These are phyloP conservation scores for Senna tora DNA, from an alignment of 306 rosid genomes.

Conservation along the genomic window DNA sequence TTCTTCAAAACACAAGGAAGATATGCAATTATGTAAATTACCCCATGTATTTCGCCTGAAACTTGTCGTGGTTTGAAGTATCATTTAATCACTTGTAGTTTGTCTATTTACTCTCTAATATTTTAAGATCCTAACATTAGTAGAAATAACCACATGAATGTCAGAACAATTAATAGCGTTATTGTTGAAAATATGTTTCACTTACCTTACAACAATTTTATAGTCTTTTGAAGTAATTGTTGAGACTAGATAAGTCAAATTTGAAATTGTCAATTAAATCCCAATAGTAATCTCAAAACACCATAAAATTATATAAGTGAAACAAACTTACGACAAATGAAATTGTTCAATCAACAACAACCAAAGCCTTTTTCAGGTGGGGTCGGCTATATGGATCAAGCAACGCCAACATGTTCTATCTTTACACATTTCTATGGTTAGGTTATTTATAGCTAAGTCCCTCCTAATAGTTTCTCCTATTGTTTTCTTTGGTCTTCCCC, in stretches of 20 bases:
- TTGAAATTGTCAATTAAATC: background rate
- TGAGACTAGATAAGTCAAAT: background rate
- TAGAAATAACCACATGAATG: background rate
- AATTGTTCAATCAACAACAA: too few species aligned
- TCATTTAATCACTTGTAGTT: background rate
- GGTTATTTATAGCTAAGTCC: too few species aligned
- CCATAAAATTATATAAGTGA: background rate
- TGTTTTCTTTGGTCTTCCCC: too few species aligned
- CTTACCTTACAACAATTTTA: background rate
- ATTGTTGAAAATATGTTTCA: background rate
- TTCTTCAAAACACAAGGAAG: conserved; percentile 6
- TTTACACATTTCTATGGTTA: too few species aligned
- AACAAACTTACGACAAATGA: background rate
- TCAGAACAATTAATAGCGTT: background rate
- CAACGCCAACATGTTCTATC: too few species aligned
- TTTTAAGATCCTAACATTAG: background rate
- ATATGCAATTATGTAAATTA: background rate
- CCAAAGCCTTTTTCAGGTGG: too few species aligned
- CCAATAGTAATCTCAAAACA: background rate
- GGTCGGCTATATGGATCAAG: too few species aligned
- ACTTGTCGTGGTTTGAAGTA: background rate
- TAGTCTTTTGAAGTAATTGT: background rate
- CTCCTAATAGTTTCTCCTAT: too few species aligned
- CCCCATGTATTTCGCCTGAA: background rate
- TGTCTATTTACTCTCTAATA: background rate